Conservation (phyloP, 768 basidiomycete genomes). For the Collybia sordida region DNA sequence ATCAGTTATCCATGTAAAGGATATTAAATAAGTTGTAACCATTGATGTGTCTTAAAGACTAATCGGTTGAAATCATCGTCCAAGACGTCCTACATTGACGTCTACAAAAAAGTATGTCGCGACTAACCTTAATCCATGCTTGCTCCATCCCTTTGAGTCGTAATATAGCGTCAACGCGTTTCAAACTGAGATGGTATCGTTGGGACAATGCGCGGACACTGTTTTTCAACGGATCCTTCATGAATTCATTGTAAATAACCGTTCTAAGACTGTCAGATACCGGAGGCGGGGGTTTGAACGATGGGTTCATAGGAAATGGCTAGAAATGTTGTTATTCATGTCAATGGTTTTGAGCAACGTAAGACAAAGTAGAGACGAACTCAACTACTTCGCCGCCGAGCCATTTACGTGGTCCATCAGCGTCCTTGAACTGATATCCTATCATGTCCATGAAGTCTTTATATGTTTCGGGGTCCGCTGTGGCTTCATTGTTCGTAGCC, state of each 20-base stretch:
- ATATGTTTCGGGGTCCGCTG: slow-evolving; percentile 27
- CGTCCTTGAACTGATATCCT: slow-evolving; percentile 41
- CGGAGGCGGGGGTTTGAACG: slow-evolving; percentile 79
- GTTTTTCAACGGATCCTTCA: slow-evolving; percentile 54
- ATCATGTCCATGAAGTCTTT: slow-evolving; percentile 41
- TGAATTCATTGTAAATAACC: slow-evolving; percentile 59
- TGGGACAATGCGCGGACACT: slow-evolving; percentile 61
- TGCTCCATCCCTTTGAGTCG: slow-evolving; percentile 78
- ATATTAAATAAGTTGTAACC: slow-evolving; percentile 53
- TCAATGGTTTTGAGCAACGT: slow-evolving; percentile 3
- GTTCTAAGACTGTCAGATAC: slow-evolving; percentile 61
- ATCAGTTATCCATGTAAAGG: slow-evolving; percentile 21
- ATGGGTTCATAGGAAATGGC: slow-evolving; percentile 87
- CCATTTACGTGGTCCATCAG: slow-evolving; percentile 57
- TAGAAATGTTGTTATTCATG: slow-evolving; percentile 27
- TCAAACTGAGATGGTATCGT: slow-evolving; percentile 64
- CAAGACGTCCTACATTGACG: slow-evolving; percentile 13
- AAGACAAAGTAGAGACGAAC: slow-evolving; percentile 27
- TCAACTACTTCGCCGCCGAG: slow-evolving; percentile 57
- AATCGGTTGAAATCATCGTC: slow-evolving; percentile 73
- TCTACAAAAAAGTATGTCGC: slow-evolving; percentile 5
- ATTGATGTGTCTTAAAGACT: slow-evolving; percentile 87
- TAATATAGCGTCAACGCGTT: slow-evolving; percentile 81
- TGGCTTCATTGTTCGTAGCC: background rate
- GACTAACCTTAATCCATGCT: slow-evolving; percentile 68